Conservation (phyloP, 1,284 basidiomycete species). For the Coniophora puteana region DNA sequence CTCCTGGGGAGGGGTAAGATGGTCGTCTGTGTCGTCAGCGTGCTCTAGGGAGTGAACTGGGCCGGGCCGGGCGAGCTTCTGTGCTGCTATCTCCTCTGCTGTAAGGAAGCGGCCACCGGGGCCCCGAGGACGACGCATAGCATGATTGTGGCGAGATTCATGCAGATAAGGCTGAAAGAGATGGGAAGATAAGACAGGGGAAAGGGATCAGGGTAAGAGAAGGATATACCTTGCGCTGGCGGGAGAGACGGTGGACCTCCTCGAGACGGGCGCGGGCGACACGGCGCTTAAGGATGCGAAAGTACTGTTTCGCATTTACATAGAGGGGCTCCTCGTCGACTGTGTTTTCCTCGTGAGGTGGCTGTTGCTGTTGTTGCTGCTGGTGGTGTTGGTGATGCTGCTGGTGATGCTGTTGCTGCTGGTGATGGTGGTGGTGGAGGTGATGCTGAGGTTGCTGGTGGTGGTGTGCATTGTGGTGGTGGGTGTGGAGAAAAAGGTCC, state of each 20-base stretch:
- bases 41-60: slow-evolving; percentile 19
- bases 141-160: slow-evolving; percentile 96
- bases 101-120: slow-evolving; percentile 97
- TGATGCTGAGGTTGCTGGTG: slow-evolving; percentile 11
- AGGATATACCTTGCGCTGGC: slow-evolving; percentile 78
- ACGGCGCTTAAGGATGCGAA: slow-evolving; percentile 91
- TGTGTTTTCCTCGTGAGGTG: slow-evolving; percentile 21
- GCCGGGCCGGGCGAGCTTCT: slow-evolving; percentile 43
- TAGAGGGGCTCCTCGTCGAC: slow-evolving; percentile 94
- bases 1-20: too few species aligned
- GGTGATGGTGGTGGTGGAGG: slow-evolving; percentile 10
- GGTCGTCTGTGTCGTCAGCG: slow-evolving; percentile 34
- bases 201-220: neutral
- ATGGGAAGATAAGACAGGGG: slow-evolving; percentile 5
- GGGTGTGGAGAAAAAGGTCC: slow-evolving; percentile 30
- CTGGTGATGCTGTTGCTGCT: slow-evolving; percentile 14
- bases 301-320: slow-evolving; percentile 97
- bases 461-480: slow-evolving; percentile 19
- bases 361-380: slow-evolving; percentile 1
- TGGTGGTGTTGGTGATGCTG: slow-evolving; percentile 18
- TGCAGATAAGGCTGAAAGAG: slow-evolving; percentile 87
- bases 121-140: slow-evolving; percentile 93
- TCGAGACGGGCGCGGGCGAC: slow-evolving; percentile 86
- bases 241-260: slow-evolving; percentile 87
- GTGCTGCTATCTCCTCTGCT: slow-evolving; percentile 86